A percentile compares a stretch with the other conserved stretches of the same genome.
Conservation (phyloP, 1,284 basidiomycete species). For the Cystobasidium slooffiae region DNA sequence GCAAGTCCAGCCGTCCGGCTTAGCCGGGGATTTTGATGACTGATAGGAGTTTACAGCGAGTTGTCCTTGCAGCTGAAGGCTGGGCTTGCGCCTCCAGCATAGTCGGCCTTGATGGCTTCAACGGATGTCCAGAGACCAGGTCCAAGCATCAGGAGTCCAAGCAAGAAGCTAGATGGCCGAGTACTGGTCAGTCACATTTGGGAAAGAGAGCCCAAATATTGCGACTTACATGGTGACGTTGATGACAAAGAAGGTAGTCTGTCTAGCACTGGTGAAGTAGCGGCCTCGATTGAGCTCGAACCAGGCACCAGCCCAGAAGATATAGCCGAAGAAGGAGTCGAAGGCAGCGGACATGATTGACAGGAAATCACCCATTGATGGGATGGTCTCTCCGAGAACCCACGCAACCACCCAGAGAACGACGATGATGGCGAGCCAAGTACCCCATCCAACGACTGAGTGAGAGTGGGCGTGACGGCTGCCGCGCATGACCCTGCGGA, state of each 20-base stretch:
- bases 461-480: constrained; percentile 55
- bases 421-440: constrained; percentile 53
- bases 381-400: constrained; percentile 55
- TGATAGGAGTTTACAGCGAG: constrained; percentile 45
- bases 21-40: too few species aligned
- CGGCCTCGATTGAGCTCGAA: constrained; percentile 41
- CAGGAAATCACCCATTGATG: constrained; percentile 51
- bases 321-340: constrained; percentile 55
- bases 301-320: constrained; percentile 51
- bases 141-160: constrained; percentile 54
- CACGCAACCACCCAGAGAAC: constrained; percentile 55
- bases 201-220: background rate
- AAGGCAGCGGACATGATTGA: constrained; percentile 56
- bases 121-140: constrained; percentile 51
- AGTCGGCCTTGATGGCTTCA: constrained; percentile 48
- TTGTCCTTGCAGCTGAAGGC: constrained; percentile 54
- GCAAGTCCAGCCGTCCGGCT: too few species aligned
- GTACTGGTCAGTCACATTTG: background rate
- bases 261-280: constrained; percentile 28
- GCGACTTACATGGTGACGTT: constrained; percentile 52
- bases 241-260: constrained; percentile 40
- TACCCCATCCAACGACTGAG: constrained; percentile 55
- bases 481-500: constrained; percentile 52
- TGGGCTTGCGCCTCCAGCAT: constrained; percentile 48
- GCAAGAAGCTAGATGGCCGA: constrained; percentile 16